Evolutionary conservation across 2,329 filamentous ascomycete species (phyloP), one percentile per base, ranked within the genome.

Genomic region (Nemania diffusa): DNA sequence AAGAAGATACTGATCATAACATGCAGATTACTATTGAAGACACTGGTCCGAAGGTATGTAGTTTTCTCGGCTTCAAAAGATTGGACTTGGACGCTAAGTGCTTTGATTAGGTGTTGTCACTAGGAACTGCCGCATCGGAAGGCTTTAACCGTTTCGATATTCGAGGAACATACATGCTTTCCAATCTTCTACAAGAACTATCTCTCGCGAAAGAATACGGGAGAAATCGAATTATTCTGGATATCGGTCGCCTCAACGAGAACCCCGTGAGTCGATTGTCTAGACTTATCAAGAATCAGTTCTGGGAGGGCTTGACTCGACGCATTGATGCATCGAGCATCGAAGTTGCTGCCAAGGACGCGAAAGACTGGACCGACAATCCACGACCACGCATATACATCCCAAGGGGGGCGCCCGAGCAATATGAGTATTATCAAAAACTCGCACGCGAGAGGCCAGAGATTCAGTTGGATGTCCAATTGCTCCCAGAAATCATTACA

Each of bases 11-110:
- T 32, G 94, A 99, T 80, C 85, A 88, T 64, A 97, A 99, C 80
- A 92, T 93, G 85, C 94, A 98, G 80, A 99, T 99, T 79, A 99
- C 96, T 32, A 97, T 98, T 74, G 96, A 98, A 77, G 96, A 99
- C 81, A 87, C 88, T 71, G 96, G 96, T 0, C 95, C 96, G 57
- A 99, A 98, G 86, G 92, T 77, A 69, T 48, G 72, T 57, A 2
- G 57, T 42, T n/a, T 32, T 13, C 1, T 51, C 20, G 3, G 56
- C 40, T 67, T 58, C 69, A 26, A 8, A 22, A 44, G 13, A 3
- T 24, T 20, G 13, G 26, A 13, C 32, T 42, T 51, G n/a, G n/a
- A 27, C 13, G 29, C 65, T 71, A 67, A 72, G 2, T 27, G 3
- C 34, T 24, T 24, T 64, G n/a, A 46, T 57, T 72, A 92, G 91